Evolutionary conservation across 192 early-diverging fungal genomes (phyloP), one percentile per base, ranked within the genome.

Genomic region (Mortierella claussenii): DNA sequence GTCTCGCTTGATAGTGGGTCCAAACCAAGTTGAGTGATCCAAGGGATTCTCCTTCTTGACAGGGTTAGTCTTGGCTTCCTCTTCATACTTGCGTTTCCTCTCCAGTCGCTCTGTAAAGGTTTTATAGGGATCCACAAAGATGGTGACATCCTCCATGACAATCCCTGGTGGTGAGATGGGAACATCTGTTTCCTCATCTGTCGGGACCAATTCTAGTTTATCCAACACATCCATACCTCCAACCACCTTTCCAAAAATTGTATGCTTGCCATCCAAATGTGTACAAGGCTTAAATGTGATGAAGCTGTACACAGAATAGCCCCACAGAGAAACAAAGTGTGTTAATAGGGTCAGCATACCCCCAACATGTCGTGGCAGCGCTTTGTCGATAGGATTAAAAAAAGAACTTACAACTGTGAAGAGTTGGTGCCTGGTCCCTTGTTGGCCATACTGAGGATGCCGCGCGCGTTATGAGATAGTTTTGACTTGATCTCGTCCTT

Each of bases 381-480:
- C n/a, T n/a, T n/a, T n/a, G n/a, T n/a, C n/a, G n/a, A n/a, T n/a
- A n/a, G n/a, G n/a, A n/a, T n/a, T n/a, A n/a, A 15, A 12, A 34
- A 0, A 33, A 51, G 33, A 51, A 75, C 83, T 86, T 79, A 88
- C 87, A 90, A 85, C 71, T 90, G 95, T 1, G 93, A 95, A 12
- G 83, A 81, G 69, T 99, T 99, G 21, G 97, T 98, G 47, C 94
- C 86, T 36, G 90, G 89, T 20, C 97, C 97, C 28, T 88, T 87
- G 80, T 99, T 99, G 3, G 97, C 97, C 97, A 99, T 98, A 26
- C 90, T 92, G 42, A 99, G 82, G 17, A 97, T 79, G 7, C 97
- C 97, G 23, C 94, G 86, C 23, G 80, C 88, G 23, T 90, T 85
- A 68, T 98, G 97, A 15, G 87, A 86, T 32, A 92, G 66, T 50